Conservation (phyloP, 345 rosid genomes). For the Citrus trifoliata region DNA sequence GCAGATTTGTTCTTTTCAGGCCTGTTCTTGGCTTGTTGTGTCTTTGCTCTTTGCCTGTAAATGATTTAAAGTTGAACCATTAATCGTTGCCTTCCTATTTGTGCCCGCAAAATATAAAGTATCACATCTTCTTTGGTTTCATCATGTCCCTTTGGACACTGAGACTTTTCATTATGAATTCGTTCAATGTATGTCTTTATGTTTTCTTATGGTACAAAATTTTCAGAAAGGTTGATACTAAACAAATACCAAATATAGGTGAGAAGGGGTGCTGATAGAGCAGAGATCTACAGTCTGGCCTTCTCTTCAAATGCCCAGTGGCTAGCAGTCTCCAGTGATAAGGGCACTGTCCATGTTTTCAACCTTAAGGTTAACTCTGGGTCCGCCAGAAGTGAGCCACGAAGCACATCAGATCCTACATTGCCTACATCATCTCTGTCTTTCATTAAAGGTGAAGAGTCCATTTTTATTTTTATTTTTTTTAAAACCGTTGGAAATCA, state of each 20-base stretch:
- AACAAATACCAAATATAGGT: conserved; percentile 42
- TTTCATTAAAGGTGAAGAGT: conserved; percentile 65
- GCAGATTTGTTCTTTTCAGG: neutral
- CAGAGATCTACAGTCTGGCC: conserved; percentile 93
- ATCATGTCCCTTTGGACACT: neutral
- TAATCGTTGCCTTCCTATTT: neutral
- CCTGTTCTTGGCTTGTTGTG: neutral
- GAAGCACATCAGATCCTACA: conserved; percentile 30
- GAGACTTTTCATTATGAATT: neutral
- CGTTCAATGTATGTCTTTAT: neutral
- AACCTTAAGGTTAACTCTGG: conserved; percentile 75
- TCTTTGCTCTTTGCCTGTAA: neutral
- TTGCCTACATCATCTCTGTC: conserved; percentile 64
- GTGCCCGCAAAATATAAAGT: neutral
- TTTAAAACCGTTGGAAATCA: neutral
- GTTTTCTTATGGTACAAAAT: neutral
- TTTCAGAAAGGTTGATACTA: neutral
- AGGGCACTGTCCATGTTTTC: conserved; percentile 96
- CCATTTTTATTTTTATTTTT: neutral
- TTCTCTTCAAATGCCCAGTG: conserved; percentile 84
- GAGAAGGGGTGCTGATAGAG: conserved; percentile 99
- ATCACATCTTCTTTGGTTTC: neutral
- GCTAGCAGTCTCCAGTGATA: conserved; percentile 98
- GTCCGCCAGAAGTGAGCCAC: conserved; percentile 47
- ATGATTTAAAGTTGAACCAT: neutral